Conservation (phyloP, 768 basidiomycete species). For the Nidularia pulvinata region DNA sequence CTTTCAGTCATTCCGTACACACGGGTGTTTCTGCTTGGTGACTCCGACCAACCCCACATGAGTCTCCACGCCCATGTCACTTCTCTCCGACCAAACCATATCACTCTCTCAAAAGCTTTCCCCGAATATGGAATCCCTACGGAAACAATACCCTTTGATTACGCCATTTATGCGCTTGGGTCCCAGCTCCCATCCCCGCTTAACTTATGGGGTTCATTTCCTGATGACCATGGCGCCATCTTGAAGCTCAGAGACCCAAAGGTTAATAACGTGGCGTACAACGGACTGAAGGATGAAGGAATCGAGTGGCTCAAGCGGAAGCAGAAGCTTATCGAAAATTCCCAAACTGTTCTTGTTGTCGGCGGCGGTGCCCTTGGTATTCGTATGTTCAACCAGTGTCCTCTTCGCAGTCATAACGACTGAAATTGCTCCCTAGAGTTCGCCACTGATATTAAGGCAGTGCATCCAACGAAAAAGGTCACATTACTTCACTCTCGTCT, state of each 20-base stretch:
- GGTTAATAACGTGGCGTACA: slow-evolving; percentile 15
- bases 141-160: slow-evolving; percentile 46
- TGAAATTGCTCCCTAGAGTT: slow-evolving; percentile 40
- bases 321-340: slow-evolving; percentile 44
- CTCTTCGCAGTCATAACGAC: not conserved
- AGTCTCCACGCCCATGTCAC: slow-evolving; percentile 45
- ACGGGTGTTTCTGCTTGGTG: slow-evolving; percentile 36
- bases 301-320: slow-evolving; percentile 49
- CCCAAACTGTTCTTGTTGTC: slow-evolving; percentile 57
- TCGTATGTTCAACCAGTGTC: slow-evolving; percentile 39
- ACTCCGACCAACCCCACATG: slow-evolving; percentile 19
- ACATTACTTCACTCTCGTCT: slow-evolving; percentile 61
- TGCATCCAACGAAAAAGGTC: slow-evolving; percentile 50
- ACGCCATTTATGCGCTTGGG: slow-evolving; percentile 61
- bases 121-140: slow-evolving; percentile 40
- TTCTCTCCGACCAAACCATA: slow-evolving; percentile 30
- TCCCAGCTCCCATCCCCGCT: slow-evolving; percentile 54
- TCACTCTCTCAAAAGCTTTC: slow-evolving; percentile 47
- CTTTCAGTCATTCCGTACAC: slow-evolving; percentile 52
- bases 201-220: slow-evolving; percentile 44
- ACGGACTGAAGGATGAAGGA: slow-evolving; percentile 46
- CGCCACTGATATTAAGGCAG: slow-evolving; percentile 58
- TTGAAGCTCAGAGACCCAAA: not conserved
- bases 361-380: slow-evolving; percentile 78
- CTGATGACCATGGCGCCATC: slow-evolving; percentile 5